These are phyloP conservation scores for Linum lewisii DNA, from an alignment of 345 rosid species.

Conservation along the genomic window DNA sequence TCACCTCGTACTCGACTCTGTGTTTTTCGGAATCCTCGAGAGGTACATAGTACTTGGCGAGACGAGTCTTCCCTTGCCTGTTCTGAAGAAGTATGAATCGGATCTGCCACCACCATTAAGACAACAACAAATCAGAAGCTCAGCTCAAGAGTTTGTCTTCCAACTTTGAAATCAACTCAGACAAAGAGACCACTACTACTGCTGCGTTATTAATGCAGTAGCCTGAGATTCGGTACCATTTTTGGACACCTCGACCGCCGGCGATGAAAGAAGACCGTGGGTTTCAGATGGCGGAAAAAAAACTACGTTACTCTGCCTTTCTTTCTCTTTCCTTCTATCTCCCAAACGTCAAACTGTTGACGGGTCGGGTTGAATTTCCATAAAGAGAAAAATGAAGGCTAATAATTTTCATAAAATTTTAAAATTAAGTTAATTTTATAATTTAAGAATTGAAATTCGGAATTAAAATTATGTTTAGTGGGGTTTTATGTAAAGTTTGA, in stretches of 20 bases:
- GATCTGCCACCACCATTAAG: constrained; percentile 46
- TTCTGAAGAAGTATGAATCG: constrained; percentile 94
- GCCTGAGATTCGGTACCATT: neutral
- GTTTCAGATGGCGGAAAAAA: neutral
- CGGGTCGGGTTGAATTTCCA: too few species aligned
- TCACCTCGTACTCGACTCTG: constrained; percentile 93
- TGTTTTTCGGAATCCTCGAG: constrained; percentile 98
- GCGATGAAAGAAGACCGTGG: neutral
- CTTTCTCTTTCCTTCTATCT: neutral
- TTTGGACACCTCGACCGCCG: neutral
- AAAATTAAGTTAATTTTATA: too few species aligned
- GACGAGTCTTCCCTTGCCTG: constrained; percentile 99
- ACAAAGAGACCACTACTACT: neutral
- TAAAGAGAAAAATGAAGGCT: too few species aligned
- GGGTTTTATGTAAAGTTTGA: too few species aligned
- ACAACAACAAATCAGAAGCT: neutral
- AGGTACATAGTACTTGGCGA: constrained; percentile 94
- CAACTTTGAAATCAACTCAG: neutral
- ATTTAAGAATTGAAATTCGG: too few species aligned
- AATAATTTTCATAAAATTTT: too few species aligned
- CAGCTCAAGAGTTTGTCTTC: neutral
- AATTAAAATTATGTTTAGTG: too few species aligned
- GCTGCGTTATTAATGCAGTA: neutral
- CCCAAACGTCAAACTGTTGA: neutral
- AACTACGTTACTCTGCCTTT: neutral